Base-by-base conservation (phyloP, 108 stramenopile species). In the Pseudonitzschia delicatissima region DNA sequence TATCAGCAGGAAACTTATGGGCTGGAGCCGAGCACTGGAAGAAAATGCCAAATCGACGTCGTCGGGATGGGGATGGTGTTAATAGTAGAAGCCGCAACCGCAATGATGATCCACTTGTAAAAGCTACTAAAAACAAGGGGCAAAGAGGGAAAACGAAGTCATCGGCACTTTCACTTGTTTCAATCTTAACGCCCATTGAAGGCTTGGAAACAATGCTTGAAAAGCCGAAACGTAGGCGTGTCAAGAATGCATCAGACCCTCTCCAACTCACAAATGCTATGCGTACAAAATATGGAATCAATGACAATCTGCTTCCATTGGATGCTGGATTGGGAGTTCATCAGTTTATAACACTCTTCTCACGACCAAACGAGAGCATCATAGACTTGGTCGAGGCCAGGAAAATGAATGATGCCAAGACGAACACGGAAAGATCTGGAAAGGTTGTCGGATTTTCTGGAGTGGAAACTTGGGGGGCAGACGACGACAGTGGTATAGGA, bases 1-100 rank as follows among this genome's bases (percentile, higher is more conserved):
- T 78, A n/a, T 79, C 81, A 3, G 49, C 75, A 18, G 79, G 84
- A 12, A 95, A 95, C 65, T 57, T 70, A 12, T 95, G 94, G 94
- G 94, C 91, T 34, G 94, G 94, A 61, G 81, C 90, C n/a, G 69
- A 79, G 26, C 91, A 95, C 76, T 95, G 94, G 94, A 95, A 93
- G 74, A 86, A 81, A 58, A 66, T 61, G 36, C 66, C 71, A 15
- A 62, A 33, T 0, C 60, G 48, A 17, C 42, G 68, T 17, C 63
- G 48, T 23, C 62, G 74, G 40, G 31, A 3, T 32, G 15, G 4
- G 2, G 21, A 5, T 21, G 60, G 60, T 26, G 20, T 23, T 35
- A 0, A 21, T 0, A 12, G 3, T 55, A 29, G 31, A 3, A 27
- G 9, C 27, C 1, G 51, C 27, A 13, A 0, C 13, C n/a, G n/a